Evolutionary conservation across 2,329 filamentous ascomycete genomes (phyloP).

Genomic region (Escovopsis sp.): DNA sequence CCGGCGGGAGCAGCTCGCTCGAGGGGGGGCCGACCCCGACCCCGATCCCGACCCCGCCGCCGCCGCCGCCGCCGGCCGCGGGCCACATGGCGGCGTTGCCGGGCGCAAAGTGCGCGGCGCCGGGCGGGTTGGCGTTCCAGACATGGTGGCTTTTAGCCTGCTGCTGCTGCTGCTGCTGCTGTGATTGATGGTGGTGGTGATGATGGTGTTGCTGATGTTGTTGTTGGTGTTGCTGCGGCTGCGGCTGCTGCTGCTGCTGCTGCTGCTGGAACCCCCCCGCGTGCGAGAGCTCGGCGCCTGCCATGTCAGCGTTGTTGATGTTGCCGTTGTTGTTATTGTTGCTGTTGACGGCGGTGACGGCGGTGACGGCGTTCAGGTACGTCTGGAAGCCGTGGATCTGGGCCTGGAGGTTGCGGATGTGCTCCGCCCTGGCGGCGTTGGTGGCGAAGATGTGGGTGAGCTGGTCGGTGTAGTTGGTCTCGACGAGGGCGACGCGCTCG

Average conservation of each 20-base stretch:
- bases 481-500: constrained; percentile 29
- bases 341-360: constrained; percentile 16
- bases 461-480: constrained; percentile 30
- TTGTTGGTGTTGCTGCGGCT: background rate
- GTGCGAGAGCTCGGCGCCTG: constrained; percentile 7
- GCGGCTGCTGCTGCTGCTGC: background rate
- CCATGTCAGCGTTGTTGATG: too few relatives aligned
- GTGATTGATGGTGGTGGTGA: background rate
- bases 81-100: constrained; percentile 16
- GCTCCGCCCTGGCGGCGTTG: constrained; percentile 17
- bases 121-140: constrained; percentile 22
- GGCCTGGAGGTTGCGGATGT: constrained; percentile 16
- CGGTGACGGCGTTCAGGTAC: constrained; percentile 18
- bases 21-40: too few relatives aligned
- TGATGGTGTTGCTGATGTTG: too few relatives aligned
- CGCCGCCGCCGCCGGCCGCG: constrained; percentile 16
- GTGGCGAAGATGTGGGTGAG: constrained; percentile 24
- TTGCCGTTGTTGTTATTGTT: background rate
- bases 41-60: constrained; percentile 8
- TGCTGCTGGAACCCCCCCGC: constrained; percentile 1
- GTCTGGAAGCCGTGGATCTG: constrained; percentile 20
- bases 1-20: constrained; percentile 15
- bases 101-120: constrained; percentile 19
- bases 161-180: background rate
- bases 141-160: background rate